These are phyloP conservation scores for Coemansia sp. DNA, from an alignment of 192 early-diverging fungal genomes.

Conservation along the genomic window DNA sequence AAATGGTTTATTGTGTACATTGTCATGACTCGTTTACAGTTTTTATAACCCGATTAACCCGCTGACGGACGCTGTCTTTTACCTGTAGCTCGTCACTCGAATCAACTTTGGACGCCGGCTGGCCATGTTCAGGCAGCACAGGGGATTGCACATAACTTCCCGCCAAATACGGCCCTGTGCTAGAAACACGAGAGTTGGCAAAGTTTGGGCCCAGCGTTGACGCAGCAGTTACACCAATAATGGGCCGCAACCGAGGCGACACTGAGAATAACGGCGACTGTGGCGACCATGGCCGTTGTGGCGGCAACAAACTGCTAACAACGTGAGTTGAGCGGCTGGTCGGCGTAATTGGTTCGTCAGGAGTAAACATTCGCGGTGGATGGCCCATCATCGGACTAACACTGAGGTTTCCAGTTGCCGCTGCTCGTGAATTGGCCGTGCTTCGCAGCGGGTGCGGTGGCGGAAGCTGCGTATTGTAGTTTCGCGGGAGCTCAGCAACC, in stretches of 20 bases:
- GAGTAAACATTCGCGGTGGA: constrained; percentile 40
- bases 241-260: constrained; percentile 42
- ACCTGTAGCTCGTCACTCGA: constrained; percentile 35
- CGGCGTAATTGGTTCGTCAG: constrained; percentile 26
- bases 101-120: neutral
- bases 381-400: constrained; percentile 30
- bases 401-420: constrained; percentile 15
- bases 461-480: constrained; percentile 54
- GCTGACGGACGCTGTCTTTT: constrained; percentile 52
- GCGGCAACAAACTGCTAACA: constrained; percentile 3
- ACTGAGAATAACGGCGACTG: constrained; percentile 9
- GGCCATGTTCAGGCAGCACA: neutral
- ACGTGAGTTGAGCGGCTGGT: neutral
- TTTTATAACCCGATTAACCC: constrained; percentile 42
- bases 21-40: constrained; percentile 48
- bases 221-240: constrained; percentile 32
- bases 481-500: constrained; percentile 38
- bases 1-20: too few relatives aligned
- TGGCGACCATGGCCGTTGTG: constrained; percentile 30
- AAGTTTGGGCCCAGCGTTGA: constrained; percentile 23
- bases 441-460: constrained; percentile 47
- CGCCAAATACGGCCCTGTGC: constrained; percentile 11
- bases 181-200: constrained; percentile 18
- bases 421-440: constrained; percentile 30
- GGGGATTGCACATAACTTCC: constrained; percentile 2